Base-by-base conservation (phyloP, 2,329 filamentous ascomycete species). In the Fusarium pseudoanthophilum region DNA sequence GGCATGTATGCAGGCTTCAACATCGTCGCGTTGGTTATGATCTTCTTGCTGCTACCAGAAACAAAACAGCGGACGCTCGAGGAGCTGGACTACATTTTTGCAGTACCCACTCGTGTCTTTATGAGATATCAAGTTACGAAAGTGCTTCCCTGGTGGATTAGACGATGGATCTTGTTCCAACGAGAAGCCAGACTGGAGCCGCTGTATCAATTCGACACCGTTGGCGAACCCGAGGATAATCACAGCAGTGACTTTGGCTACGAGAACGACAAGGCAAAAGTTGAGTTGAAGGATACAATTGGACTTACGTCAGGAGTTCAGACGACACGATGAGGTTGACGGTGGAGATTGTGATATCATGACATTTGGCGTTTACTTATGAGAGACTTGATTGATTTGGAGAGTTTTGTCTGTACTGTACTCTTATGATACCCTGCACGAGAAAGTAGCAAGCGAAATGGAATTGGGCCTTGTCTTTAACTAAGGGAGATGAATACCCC, bases 111-210 rank as follows among this genome's bases (percentile, higher is more conserved):
- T 11, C 81, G 85, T 28, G 85, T 83, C 57, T 90, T 89, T 75
- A 85, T 87, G 78, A 82, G 80, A 63, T 92, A 92, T 71, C 89
- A 92, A 77, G 71, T 87, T 16, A 85, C 82, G 69, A 86, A 87
- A 71, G 86, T 84, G 3, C 78, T 91, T 30, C 91, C 90, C 0
- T 92, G 86, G 82, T 92, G 88, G 87, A 79, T 89, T 75, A 89
- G 86, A 77, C 84, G 87, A 24, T 90, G 87, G 78, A 79, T 92
- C 30, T 77, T 92, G 46, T 83, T 86, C 45, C 83, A 84, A 68
- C 87, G 86, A 73, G 72, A 80, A 21, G 84, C 78, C 8, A 76
- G 76, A 28, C 77, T 86, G 40, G 79, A 84, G 69, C 84, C 84
- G 13, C 77, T 86, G n/a, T 86, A 86, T 53, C 81, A 81, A 51